Percentiles rank a stretch among this genome's conserved stretches.
Evolutionary conservation across 768 basidiomycete genomes (phyloP).

Genomic region (Mycena haematopus): DNA sequence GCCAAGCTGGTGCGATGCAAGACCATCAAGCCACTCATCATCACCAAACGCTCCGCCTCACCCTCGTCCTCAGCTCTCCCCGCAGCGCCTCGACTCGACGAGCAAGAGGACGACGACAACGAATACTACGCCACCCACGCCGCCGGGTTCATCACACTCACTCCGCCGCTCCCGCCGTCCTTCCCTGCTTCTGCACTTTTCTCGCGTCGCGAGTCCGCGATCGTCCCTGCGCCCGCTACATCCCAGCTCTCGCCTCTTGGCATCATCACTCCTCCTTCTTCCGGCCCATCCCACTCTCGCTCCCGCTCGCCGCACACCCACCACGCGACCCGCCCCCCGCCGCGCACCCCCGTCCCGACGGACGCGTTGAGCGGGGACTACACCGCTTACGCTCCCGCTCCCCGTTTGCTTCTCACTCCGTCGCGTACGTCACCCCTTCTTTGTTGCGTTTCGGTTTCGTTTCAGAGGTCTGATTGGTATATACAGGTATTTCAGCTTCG

Average conservation of each 20-base stretch:
- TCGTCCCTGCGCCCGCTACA: slow-evolving; percentile 4
- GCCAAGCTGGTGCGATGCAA: slow-evolving; percentile 15
- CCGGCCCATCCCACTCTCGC: no score
- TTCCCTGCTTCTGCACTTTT: neutral
- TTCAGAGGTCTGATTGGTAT: no score
- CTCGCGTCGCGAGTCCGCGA: slow-evolving; percentile 13
- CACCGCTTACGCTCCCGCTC: neutral
- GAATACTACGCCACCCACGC: slow-evolving; percentile 21
- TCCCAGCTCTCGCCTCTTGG: no score
- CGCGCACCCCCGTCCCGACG: slow-evolving; percentile 19
- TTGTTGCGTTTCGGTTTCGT: no score
- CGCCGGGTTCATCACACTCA: slow-evolving; percentile 15
- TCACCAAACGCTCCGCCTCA: slow-evolving; percentile 14
- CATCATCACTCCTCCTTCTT: no score
- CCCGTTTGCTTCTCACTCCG: neutral
- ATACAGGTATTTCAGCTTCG: no score
- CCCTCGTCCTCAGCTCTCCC: neutral
- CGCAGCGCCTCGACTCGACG: neutral
- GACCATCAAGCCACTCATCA: slow-evolving; percentile 21
- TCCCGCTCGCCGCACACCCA: neutral
- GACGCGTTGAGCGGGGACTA: slow-evolving; percentile 22
- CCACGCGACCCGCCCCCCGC: slow-evolving; percentile 10
- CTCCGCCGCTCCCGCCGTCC: slow-evolving; percentile 7
- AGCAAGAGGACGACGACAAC: slow-evolving; percentile 1
- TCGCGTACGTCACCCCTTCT: slow-evolving; percentile 1